Evolutionary conservation across 139 green algal genomes (phyloP).

Genomic region (Spirogloea muscicola): DNA sequence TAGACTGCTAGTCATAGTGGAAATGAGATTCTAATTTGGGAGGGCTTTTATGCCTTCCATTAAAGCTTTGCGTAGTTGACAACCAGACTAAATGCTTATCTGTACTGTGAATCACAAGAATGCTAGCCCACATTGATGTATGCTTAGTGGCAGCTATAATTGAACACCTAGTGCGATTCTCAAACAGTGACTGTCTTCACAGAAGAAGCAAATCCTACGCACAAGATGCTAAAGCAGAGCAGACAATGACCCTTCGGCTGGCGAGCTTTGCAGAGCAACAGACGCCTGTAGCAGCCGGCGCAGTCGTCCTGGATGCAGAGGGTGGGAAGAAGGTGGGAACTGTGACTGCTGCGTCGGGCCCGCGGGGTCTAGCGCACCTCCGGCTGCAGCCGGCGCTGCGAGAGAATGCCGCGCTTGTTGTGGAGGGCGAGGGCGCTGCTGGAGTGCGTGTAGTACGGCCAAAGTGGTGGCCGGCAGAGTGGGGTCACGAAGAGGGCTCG

Average conservation of each 20-base stretch:
- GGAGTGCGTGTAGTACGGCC: slow-evolving; percentile 2
- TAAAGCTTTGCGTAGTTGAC: background rate
- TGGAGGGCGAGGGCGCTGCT: slow-evolving; percentile 10
- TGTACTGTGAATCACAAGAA: background rate
- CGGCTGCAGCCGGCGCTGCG: slow-evolving; percentile 18
- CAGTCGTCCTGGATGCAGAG: slow-evolving; percentile 12
- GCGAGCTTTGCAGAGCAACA: slow-evolving; percentile 5
- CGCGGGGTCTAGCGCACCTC: slow-evolving; percentile 20
- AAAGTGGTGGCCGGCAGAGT: slow-evolving; percentile 29
- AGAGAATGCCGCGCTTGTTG: slow-evolving; percentile 7
- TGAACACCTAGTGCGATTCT: background rate
- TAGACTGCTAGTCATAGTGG: background rate
- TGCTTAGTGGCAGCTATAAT: too few relatives aligned
- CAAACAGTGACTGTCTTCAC: background rate
- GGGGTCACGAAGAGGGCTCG: slow-evolving; percentile 17
- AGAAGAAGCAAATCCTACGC: background rate
- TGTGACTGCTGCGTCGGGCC: slow-evolving; percentile 6
- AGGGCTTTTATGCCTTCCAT: background rate
- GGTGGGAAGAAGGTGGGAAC: slow-evolving; percentile 27
- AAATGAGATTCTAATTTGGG: background rate
- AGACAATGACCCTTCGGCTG: too few relatives aligned
- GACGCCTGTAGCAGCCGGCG: background rate
- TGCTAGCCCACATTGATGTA: background rate
- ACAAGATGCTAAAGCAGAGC: too few relatives aligned
- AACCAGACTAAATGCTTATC: background rate